These are phyloP conservation scores for Plectosphaerella cucumerina DNA, from an alignment of 2,329 filamentous ascomycete species.

Conservation along the genomic window DNA sequence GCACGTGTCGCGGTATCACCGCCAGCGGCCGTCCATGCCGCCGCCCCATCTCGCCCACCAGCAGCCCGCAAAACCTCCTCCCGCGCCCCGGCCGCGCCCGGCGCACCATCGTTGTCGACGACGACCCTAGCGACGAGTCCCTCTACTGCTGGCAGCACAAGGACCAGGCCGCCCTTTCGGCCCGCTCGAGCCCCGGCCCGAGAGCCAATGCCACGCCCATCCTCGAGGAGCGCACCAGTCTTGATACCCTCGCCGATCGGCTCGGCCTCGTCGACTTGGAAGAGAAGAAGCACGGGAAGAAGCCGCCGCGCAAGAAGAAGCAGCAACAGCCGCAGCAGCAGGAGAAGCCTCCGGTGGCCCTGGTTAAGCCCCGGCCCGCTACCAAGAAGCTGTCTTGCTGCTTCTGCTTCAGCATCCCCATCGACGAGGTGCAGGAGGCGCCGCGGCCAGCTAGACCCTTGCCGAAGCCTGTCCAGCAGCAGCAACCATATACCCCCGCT, in stretches of 20 bases:
- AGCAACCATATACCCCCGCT: constrained; percentile 7
- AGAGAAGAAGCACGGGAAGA: constrained; percentile 26
- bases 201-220: constrained; percentile 43
- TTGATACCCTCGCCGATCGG: constrained; percentile 81
- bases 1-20: constrained; percentile 87
- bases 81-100: constrained; percentile 22
- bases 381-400: constrained; percentile 33
- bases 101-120: constrained; percentile 27
- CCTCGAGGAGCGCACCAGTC: constrained; percentile 64
- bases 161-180: constrained; percentile 70
- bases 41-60: constrained; percentile 53
- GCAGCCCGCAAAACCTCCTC: constrained; percentile 14
- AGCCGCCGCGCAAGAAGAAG: constrained; percentile 14
- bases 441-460: constrained; percentile 37
- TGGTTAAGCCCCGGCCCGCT: constrained; percentile 7
- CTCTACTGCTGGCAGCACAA: constrained; percentile 95
- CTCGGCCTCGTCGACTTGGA: constrained; percentile 71
- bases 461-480: constrained; percentile 39
- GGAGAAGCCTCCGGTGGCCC: constrained; percentile 1
- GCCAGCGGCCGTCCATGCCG: constrained; percentile 79
- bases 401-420: constrained; percentile 49
- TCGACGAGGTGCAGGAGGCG: constrained; percentile 35
- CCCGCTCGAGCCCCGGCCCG: constrained; percentile 41
- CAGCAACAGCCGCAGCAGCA: constrained; percentile 14
- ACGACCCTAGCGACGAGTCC: constrained; percentile 52